Percentiles rank a stretch among this genome's conserved stretches.
Conservation (phyloP, 2,329 filamentous ascomycete genomes). For the Juglanconis sp. region DNA sequence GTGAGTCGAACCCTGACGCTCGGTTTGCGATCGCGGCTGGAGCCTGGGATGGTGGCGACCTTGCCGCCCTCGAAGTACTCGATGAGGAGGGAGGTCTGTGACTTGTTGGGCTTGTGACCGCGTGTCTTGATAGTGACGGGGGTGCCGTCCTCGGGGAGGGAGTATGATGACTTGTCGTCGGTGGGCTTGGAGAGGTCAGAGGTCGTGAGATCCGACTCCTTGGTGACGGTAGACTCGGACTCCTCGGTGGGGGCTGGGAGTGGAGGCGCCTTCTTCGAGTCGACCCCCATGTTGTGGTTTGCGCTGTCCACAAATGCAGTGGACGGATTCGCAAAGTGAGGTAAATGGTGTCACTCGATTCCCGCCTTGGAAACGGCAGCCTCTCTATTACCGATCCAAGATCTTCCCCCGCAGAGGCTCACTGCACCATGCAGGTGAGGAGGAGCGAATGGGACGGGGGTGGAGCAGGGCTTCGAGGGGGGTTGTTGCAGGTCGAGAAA, state of each 20-base stretch:
- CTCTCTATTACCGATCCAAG: constrained; percentile 15
- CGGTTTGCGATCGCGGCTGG: constrained; percentile 66
- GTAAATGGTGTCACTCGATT: constrained; percentile 18
- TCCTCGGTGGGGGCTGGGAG: constrained; percentile 74
- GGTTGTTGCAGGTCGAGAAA: constrained; percentile 15
- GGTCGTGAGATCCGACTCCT: constrained; percentile 61
- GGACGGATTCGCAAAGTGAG: constrained; percentile 15
- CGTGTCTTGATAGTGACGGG: constrained; percentile 88
- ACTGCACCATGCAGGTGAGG: constrained; percentile 18
- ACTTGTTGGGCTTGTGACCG: constrained; percentile 57
- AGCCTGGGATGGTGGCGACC: constrained; percentile 41
- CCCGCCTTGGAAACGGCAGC: constrained; percentile 8
- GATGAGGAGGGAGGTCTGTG: constrained; percentile 87
- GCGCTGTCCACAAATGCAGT: constrained; percentile 16
- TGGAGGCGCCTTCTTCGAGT: constrained; percentile 58
- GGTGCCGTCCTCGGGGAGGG: constrained; percentile 80
- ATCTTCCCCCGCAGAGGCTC: constrained; percentile 10
- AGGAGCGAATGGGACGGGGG: constrained; percentile 2
- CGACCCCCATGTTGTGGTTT: constrained; percentile 50
- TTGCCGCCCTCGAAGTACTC: constrained; percentile 91
- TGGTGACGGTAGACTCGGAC: constrained; percentile 57
- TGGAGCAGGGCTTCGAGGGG: constrained; percentile 3
- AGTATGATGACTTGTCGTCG: constrained; percentile 71
- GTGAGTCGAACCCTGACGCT: constrained; percentile 79
- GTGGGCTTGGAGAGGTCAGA: constrained; percentile 63